phyloP scores from a whole-genome alignment of 768 basidiomycete genomes.

The Psilocybe subaeruginosa region DNA sequence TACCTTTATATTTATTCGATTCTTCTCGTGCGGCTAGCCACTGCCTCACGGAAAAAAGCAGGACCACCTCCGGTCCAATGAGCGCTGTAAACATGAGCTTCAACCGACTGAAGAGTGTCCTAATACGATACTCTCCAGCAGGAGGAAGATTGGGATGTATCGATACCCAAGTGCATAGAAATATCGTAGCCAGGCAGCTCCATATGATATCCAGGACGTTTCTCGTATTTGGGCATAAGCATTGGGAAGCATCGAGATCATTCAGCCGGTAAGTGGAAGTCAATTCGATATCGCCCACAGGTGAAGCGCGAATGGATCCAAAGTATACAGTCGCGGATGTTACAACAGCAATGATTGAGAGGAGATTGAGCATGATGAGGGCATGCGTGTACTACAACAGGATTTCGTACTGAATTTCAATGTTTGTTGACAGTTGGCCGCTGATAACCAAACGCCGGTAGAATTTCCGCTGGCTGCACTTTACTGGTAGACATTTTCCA shows the following conservation, averaged over 20 bases:
- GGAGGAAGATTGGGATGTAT: conserved; percentile 15
- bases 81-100: conserved; percentile 8
- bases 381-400: too few relatives aligned
- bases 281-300: background rate
- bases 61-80: conserved; percentile 20
- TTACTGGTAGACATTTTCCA: too few relatives aligned
- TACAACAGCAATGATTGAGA: too few relatives aligned
- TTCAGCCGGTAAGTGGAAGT: background rate
- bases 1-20: conserved; percentile 7
- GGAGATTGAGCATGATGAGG: too few relatives aligned
- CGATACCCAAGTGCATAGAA: conserved; percentile 3
- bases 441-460: too few relatives aligned
- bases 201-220: background rate
- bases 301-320: too few relatives aligned
- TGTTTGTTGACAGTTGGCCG: too few relatives aligned
- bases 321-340: too few relatives aligned
- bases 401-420: too few relatives aligned
- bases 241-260: background rate
- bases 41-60: conserved; percentile 22
- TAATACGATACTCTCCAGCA: background rate
- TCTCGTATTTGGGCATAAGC: conserved; percentile 7
- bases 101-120: background rate
- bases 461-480: too few relatives aligned
- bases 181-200: conserved; percentile 6
- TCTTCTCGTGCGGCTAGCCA: conserved; percentile 14